A percentile compares a stretch with the other conserved stretches of the same genome.
Evolutionary conservation across 306 rosid genomes (phyloP).

Genomic region (Nissolia schottii): DNA sequence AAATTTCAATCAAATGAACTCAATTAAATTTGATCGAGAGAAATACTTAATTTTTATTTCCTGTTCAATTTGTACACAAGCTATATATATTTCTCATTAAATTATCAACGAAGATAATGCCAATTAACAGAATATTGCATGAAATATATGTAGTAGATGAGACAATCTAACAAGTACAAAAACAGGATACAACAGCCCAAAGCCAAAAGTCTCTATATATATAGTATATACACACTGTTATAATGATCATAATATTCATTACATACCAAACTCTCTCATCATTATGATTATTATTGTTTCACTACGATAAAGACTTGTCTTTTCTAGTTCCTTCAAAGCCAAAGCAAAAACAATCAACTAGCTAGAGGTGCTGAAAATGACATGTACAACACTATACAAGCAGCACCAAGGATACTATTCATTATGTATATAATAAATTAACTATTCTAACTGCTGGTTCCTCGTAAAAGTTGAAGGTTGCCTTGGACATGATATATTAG

Average conservation of each 20-base stretch:
- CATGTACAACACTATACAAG: not conserved
- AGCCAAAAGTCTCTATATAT: not conserved
- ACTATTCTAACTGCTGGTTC: not conserved
- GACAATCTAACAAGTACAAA: not conserved
- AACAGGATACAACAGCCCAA: not conserved
- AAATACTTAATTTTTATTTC: too few species aligned
- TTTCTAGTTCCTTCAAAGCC: not conserved
- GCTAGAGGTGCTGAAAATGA: not conserved
- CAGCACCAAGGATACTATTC: not conserved
- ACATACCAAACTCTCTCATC: not conserved
- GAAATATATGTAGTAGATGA: not conserved
- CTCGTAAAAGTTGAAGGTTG: not conserved
- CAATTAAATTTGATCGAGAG: too few species aligned
- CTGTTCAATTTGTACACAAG: not conserved
- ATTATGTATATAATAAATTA: not conserved
- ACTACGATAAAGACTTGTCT: not conserved
- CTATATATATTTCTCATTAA: not conserved
- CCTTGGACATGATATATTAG: too few species aligned
- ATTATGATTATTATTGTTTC: not conserved
- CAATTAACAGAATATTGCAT: not conserved
- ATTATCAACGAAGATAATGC: not conserved
- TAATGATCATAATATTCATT: not conserved
- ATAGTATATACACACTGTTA: not conserved
- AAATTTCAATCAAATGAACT: too few species aligned
- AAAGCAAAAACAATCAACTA: not conserved